A percentile compares a stretch with the other conserved stretches of the same genome.
Conservation (phyloP, 768 basidiomycete genomes). For the Amanita subjunquillea region DNA sequence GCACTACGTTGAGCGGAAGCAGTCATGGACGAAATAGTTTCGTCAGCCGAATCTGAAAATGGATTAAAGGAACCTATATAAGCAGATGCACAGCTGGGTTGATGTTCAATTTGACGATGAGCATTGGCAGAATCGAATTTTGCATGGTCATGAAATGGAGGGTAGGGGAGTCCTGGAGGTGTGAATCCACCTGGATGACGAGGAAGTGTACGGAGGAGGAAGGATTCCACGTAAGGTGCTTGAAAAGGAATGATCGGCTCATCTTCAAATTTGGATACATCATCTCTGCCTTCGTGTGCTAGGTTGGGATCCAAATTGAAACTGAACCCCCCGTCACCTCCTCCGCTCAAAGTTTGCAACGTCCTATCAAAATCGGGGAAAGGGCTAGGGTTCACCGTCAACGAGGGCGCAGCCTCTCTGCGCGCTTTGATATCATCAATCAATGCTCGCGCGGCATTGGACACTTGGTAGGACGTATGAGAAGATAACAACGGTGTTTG, state of each 20-base stretch:
- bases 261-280: slow-evolving; percentile 41
- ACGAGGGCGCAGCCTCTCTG: slow-evolving; percentile 43
- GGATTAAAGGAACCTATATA: slow-evolving; percentile 78
- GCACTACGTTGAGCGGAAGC: slow-evolving; percentile 25
- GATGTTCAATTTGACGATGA: slow-evolving; percentile 33
- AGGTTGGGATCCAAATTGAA: slow-evolving; percentile 81
- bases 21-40: slow-evolving; percentile 21
- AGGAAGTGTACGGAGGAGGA: slow-evolving; percentile 37
- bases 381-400: slow-evolving; percentile 38
- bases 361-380: slow-evolving; percentile 90
- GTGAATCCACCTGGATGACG: slow-evolving; percentile 26
- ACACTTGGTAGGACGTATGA: slow-evolving; percentile 74
- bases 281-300: slow-evolving; percentile 35
- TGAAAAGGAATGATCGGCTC: slow-evolving; percentile 42
- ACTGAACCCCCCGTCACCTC: slow-evolving; percentile 66
- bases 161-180: slow-evolving; percentile 45
- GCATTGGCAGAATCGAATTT: slow-evolving; percentile 44
- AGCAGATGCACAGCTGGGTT: slow-evolving; percentile 33
- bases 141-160: slow-evolving; percentile 36
- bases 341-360: slow-evolving; percentile 57
- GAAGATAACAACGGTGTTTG: slow-evolving; percentile 43
- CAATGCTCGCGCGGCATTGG: slow-evolving; percentile 73
- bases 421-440: slow-evolving; percentile 76
- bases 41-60: slow-evolving; percentile 54
- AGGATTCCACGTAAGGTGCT: slow-evolving; percentile 60